These are phyloP conservation scores for Sideroxylon spinosum DNA, from an alignment of 179 eudicot species.

Conservation along the genomic window DNA sequence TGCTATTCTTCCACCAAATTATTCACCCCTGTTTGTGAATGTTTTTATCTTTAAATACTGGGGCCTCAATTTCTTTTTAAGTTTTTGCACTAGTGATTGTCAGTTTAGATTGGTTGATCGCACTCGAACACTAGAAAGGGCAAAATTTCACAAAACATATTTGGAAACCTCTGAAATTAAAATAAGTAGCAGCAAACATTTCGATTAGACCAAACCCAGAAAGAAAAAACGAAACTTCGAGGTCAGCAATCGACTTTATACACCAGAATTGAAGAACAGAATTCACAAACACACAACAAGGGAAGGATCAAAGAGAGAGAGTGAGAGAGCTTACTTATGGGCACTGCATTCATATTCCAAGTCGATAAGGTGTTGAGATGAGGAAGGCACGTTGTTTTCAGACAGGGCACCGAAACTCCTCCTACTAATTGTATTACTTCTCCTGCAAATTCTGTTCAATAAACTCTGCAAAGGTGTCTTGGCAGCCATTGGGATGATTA, in stretches of 20 bases:
- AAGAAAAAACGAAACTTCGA: neutral
- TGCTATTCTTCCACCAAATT: neutral
- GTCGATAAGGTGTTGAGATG: constrained; percentile 20
- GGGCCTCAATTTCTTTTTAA: too few species aligned
- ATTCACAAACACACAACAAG: neutral
- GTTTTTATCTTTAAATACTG: too few species aligned
- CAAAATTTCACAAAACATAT: too few species aligned
- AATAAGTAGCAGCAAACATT: too few species aligned
- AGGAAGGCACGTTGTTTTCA: constrained; percentile 19
- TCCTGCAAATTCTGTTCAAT: constrained; percentile 2
- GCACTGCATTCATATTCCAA: constrained; percentile 21
- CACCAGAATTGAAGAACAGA: neutral
- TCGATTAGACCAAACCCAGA: neutral
- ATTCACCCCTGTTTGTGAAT: too few species aligned
- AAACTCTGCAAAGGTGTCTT: constrained; percentile 19
- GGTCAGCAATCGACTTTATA: neutral
- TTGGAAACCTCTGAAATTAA: too few species aligned
- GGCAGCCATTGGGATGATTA: constrained; percentile 13
- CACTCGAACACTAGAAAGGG: too few species aligned
- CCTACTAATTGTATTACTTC: neutral
- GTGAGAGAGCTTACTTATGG: constrained; percentile 17
- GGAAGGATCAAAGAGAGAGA: neutral
- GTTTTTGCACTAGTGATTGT: too few species aligned
- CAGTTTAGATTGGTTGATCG: too few species aligned
- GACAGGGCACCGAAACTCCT: constrained; percentile 16